Evolutionary conservation across 2,329 filamentous ascomycete genomes (phyloP), one percentile per base, ranked within the genome.

Genomic region (Arthroderma sp.): DNA sequence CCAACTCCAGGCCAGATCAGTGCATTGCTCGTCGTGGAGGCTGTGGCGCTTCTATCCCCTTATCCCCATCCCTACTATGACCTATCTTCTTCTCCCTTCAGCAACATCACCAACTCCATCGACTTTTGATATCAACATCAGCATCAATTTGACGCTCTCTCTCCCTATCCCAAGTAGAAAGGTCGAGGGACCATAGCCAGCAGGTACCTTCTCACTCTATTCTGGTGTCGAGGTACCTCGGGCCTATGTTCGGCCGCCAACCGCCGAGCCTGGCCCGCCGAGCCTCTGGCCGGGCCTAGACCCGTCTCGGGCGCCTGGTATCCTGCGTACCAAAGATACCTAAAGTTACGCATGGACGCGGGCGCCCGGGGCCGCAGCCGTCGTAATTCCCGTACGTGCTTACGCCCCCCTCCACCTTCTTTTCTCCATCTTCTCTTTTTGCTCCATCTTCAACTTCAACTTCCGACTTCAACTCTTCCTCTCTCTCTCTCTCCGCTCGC

Each of bases 311-410:
- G 44, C 44, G 44, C 44, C 44, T 13, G 23, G 44, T 51, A 51
- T 31, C 25, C 44, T 31, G 44, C 44, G 23, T 51, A 51, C 44
- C 44, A 51, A 51, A 51, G 44, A 25, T 51, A 51, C 44, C 15
- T 25, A 51, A 51, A 51, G 44, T 51, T 51, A 51, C 44, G 44
- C 44, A 31, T 33, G 44, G 44, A 17, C 44, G 44, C 44, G 44
- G 44, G 44, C 44, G n/a, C n/a, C 44, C n/a, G 44, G 44, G 44
- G 44, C 44, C 44, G 44, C 44, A 8, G 28, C 44, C 25, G 44
- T 33, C 44, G 44, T 51, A 51, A 17, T 51, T 51, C 25, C 44
- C 23, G 44, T 51, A 51, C 44, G 44, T 21, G 9, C 23, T 23
- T 44, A 19, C 25, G 11, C 15, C 28, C 23, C 13, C 25, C 44